Evolutionary conservation across 805 yeast species (phyloP).

Genomic region (Nakazawaea ernobii): DNA sequence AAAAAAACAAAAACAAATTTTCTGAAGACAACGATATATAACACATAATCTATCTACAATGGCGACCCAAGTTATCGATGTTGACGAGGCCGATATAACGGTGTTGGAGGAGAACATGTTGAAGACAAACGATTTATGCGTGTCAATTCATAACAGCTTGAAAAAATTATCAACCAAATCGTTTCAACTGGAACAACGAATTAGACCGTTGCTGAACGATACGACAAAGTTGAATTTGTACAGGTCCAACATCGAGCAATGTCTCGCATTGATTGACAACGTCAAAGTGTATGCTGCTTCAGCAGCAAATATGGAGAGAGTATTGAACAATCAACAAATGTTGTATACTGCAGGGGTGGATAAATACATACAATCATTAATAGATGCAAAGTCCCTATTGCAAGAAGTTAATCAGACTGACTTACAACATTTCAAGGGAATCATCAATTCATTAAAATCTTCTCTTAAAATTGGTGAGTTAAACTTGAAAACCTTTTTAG

Average conservation of each 20-base stretch:
- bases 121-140: slow-evolving; percentile 51
- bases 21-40: too few relatives aligned
- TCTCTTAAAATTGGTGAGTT: slow-evolving; percentile 53
- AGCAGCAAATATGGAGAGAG: slow-evolving; percentile 34
- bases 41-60: neutral
- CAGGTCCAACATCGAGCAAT: slow-evolving; percentile 52
- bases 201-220: slow-evolving; percentile 66
- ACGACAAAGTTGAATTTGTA: slow-evolving; percentile 51
- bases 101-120: slow-evolving; percentile 71
- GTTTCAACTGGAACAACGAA: slow-evolving; percentile 49
- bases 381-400: slow-evolving; percentile 39
- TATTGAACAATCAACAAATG: slow-evolving; percentile 15
- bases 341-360: slow-evolving; percentile 28
- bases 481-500: slow-evolving; percentile 45
- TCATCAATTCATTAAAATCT: slow-evolving; percentile 52
- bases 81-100: slow-evolving; percentile 79
- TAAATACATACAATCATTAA: slow-evolving; percentile 27
- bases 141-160: slow-evolving; percentile 50
- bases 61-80: slow-evolving; percentile 32
- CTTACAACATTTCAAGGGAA: slow-evolving; percentile 58
- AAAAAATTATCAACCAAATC: slow-evolving; percentile 47
- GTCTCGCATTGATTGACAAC: slow-evolving; percentile 40
- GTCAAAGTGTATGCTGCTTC: slow-evolving; percentile 42
- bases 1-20: neutral
- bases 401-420: slow-evolving; percentile 34